Evolutionary conservation across 768 basidiomycete genomes (phyloP), one percentile per base, ranked within the genome.

Genomic region (Floccularia luteovirens): DNA sequence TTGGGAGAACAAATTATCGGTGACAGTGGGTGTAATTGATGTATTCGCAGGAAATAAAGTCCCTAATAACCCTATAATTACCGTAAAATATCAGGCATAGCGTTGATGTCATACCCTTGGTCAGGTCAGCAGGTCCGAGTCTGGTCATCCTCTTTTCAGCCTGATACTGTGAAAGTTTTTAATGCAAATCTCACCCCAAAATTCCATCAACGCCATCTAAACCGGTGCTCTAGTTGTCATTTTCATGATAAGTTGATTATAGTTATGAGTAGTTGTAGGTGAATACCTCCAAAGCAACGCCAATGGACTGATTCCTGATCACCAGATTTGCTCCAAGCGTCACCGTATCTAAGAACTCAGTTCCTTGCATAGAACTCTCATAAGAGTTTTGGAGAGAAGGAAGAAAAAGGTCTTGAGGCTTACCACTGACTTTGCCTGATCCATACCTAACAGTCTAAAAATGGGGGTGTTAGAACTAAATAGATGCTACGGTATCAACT

Each of bases 91-190:
- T 8, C 14, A 28, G 27, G 10, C 8, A 28, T 8, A 8, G 14
- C 8, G 8, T 8, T 8, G 8, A 28, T 14, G 14, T 8, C 10
- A 14, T 28, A 38, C 62, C 64, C 39, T 56, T 5, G 1, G 75
- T 75, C 37, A 77, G 53, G 36, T 47, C 55, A 14, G 50, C 48
- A 10, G 75, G 75, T 8, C 74, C 75, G 31, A 75, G 60, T 28
- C 27, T 28, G 27, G 27, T 28, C 27, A 28, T 28, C 10, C 14
- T 8, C 27, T 8, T 28, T 8, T 8, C 8, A 8, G 22, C 71
- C 73, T 25, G 34, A 16, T 16, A 12, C 27, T 28, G 8, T 28
- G 8, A 28, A 14, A 8, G 14, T 8, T 28, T 8, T 28, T 8
- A 14, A 28, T 28, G 12, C 16, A 11, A 13, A 14, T 46, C 60